These are phyloP conservation scores for Hibiscus syriacus DNA, from an alignment of 345 rosid species.

Conservation along the genomic window DNA sequence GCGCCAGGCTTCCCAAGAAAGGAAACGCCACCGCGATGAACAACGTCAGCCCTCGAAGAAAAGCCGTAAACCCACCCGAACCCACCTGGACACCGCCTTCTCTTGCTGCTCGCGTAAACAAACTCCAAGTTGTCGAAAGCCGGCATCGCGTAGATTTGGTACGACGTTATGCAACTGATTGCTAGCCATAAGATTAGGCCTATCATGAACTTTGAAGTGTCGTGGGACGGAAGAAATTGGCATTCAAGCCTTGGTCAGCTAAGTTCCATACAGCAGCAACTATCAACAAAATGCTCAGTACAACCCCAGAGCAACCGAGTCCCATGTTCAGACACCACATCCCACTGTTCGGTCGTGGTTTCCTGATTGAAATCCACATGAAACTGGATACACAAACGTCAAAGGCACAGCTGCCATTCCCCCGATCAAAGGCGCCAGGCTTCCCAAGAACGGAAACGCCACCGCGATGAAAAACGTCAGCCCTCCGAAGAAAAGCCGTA, in stretches of 20 bases:
- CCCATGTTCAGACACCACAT: constrained; percentile 35
- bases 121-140: constrained; percentile 47
- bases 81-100: constrained; percentile 19
- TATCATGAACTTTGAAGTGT: constrained; percentile 19
- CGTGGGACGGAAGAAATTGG: constrained; percentile 40
- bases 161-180: constrained; percentile 28
- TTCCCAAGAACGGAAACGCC: constrained; percentile 42
- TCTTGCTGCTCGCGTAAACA: constrained; percentile 15
- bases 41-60: constrained; percentile 34
- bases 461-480: constrained; percentile 31
- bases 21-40: constrained; percentile 41
- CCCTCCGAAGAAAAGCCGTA: constrained; percentile 36
- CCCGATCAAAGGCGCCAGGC: constrained; percentile 32
- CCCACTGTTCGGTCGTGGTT: not conserved
- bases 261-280: constrained; percentile 33
- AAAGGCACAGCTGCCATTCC: constrained; percentile 32
- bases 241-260: constrained; percentile 27
- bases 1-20: constrained; percentile 30
- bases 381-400: constrained; percentile 48
- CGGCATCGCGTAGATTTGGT: constrained; percentile 53
- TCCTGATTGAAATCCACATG: constrained; percentile 40
- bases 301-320: constrained; percentile 36
- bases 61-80: constrained; percentile 21
- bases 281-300: constrained; percentile 23
- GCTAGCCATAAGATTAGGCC: constrained; percentile 18